These are phyloP conservation scores for Kuraishia hungarica DNA, from an alignment of 805 yeast genomes.

Conservation along the genomic window DNA sequence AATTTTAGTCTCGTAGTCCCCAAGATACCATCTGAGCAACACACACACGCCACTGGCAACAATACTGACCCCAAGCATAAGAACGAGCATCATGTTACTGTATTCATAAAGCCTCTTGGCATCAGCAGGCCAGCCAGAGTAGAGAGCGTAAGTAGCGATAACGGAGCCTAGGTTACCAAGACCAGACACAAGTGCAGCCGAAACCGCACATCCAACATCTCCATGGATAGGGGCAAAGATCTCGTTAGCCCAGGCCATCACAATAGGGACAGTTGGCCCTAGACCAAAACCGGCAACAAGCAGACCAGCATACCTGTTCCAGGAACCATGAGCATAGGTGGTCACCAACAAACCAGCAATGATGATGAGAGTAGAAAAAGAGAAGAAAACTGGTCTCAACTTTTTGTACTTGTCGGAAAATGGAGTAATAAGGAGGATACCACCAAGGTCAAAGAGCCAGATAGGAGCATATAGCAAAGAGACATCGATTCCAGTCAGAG, in stretches of 20 bases:
- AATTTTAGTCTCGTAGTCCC: conserved; percentile 17
- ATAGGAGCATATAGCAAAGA: conserved; percentile 81
- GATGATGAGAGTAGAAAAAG: conserved; percentile 54
- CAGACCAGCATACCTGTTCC: conserved; percentile 77
- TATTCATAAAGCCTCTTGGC: conserved; percentile 47
- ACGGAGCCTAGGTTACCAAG: conserved; percentile 84
- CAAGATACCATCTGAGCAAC: conserved; percentile 21
- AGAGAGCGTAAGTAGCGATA: conserved; percentile 77
- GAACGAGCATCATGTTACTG: conserved; percentile 78
- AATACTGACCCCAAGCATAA: conserved; percentile 69
- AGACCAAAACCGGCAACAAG: conserved; percentile 79
- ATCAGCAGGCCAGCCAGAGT: conserved; percentile 84
- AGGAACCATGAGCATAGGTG: conserved; percentile 63
- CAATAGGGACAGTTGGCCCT: conserved; percentile 86
- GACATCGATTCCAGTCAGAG: conserved; percentile 54
- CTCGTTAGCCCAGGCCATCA: conserved; percentile 78
- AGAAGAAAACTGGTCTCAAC: conserved; percentile 55
- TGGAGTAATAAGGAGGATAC: conserved; percentile 69
- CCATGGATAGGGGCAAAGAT: conserved; percentile 66
- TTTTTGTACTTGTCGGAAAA: conserved; percentile 63
- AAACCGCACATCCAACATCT: conserved; percentile 77
- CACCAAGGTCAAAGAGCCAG: conserved; percentile 79
- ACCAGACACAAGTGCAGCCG: conserved; percentile 79
- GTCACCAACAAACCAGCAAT: conserved; percentile 69
- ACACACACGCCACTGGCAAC: conserved; percentile 33